Evolutionary conservation across 2,329 filamentous ascomycete species (phyloP).

Genomic region (Pestalotiopsis sp.): DNA sequence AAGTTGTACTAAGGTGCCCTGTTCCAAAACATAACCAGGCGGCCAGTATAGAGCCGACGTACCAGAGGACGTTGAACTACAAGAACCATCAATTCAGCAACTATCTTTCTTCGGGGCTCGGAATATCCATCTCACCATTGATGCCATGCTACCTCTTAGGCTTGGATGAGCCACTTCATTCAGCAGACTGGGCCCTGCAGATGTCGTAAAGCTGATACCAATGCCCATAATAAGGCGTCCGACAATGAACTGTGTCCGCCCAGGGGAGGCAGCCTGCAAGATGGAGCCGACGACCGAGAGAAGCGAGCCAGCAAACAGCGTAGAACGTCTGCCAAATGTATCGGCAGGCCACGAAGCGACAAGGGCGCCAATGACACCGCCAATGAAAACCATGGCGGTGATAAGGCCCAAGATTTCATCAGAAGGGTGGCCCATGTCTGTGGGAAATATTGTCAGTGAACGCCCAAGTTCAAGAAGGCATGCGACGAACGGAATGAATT

Average conservation of each 20-base stretch:
- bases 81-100: constrained; percentile 32
- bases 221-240: constrained; percentile 29
- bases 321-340: background rate
- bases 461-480: background rate
- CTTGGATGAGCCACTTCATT: constrained; percentile 54
- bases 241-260: constrained; percentile 57
- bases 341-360: background rate
- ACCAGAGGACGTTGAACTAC: constrained; percentile 29
- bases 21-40: constrained; percentile 10
- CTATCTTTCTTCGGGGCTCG: constrained; percentile 53
- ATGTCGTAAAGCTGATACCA: background rate
- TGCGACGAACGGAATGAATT: background rate
- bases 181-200: constrained; percentile 1
- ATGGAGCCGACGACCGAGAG: background rate
- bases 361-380: background rate
- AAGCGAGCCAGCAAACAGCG: background rate
- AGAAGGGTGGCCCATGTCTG: background rate
- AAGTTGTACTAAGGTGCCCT: background rate
- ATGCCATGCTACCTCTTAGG: background rate
- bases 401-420: background rate
- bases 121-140: constrained; percentile 58
- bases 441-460: background rate
- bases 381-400: background rate
- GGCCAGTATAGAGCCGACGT: constrained; percentile 9
- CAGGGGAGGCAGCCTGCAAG: background rate